These are phyloP conservation scores for Ophiostoma australiae DNA, from an alignment of 2,329 filamentous ascomycete genomes.

Conservation along the genomic window DNA sequence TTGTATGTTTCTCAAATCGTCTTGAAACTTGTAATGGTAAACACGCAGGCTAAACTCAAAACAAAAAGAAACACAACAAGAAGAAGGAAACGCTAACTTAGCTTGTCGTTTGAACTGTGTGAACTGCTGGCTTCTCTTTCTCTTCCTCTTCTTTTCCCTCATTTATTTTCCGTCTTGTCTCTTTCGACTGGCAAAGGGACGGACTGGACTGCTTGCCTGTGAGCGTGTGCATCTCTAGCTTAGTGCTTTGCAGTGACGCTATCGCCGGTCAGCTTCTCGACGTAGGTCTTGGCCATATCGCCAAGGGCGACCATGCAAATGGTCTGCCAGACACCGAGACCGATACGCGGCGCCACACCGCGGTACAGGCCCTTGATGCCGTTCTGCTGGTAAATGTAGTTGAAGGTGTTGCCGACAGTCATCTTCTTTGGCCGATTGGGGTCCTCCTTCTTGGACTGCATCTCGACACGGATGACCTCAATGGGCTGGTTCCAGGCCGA, in stretches of 20 bases:
- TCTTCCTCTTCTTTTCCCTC: too few relatives aligned
- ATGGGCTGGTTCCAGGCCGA: conserved; percentile 99
- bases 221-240: background rate
- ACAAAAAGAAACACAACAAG: background rate
- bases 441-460: conserved; percentile 98
- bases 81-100: background rate
- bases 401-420: conserved; percentile 81
- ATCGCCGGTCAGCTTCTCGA: conserved; percentile 62
- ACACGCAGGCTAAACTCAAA: conserved; percentile 6
- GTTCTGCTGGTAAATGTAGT: conserved; percentile 87
- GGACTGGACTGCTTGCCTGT: background rate
- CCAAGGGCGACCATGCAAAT: conserved; percentile 99
- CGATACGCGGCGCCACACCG: conserved; percentile 88
- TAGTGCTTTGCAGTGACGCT: conserved; percentile 64
- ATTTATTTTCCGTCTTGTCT: background rate
- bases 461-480: conserved; percentile 98
- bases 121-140: background rate
- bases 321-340: conserved; percentile 96
- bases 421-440: conserved; percentile 98
- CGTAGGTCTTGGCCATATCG: conserved; percentile 73
- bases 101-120: background rate
- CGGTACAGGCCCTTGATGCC: conserved; percentile 91
- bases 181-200: background rate
- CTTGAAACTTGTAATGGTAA: background rate
- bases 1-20: background rate